Conservation (phyloP, 352 stramenopile genomes). For the Globisporangium solare region DNA sequence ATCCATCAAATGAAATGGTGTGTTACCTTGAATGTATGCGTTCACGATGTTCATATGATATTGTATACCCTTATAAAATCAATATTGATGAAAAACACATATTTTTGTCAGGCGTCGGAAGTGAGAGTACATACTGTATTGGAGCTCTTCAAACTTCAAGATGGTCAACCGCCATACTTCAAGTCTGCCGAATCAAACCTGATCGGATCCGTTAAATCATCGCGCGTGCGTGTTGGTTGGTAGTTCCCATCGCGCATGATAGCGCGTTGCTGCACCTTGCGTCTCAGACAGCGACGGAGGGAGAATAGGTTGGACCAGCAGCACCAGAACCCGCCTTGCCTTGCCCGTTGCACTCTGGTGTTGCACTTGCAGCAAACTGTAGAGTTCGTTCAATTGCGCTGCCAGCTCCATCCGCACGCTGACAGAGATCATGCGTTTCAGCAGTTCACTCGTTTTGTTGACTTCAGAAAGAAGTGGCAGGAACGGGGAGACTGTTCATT, state of each 20-base stretch:
- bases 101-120: too few species aligned
- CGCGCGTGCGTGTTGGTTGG: not conserved
- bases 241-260: not conserved
- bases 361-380: not conserved
- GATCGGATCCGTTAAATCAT: not conserved
- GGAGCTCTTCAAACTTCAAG: not conserved
- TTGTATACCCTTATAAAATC: too few species aligned
- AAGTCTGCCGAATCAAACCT: not conserved
- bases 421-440: slow-evolving; percentile 1
- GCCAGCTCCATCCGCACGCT: not conserved
- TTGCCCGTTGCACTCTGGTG: not conserved
- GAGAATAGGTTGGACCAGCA: not conserved
- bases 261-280: not conserved
- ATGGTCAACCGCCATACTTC: not conserved
- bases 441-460: not conserved
- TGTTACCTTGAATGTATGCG: too few species aligned
- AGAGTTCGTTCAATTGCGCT: slow-evolving; percentile 1
- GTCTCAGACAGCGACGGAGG: not conserved
- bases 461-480: not conserved
- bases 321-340: not conserved
- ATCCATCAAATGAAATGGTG: too few species aligned
- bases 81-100: too few species aligned
- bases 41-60: too few species aligned
- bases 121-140: too few species aligned
- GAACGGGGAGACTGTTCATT: too few species aligned